Evolutionary conservation across 169 alveolate genomes (phyloP), one percentile per base, ranked within the genome.

Genomic region (Plasmodium inui): DNA sequence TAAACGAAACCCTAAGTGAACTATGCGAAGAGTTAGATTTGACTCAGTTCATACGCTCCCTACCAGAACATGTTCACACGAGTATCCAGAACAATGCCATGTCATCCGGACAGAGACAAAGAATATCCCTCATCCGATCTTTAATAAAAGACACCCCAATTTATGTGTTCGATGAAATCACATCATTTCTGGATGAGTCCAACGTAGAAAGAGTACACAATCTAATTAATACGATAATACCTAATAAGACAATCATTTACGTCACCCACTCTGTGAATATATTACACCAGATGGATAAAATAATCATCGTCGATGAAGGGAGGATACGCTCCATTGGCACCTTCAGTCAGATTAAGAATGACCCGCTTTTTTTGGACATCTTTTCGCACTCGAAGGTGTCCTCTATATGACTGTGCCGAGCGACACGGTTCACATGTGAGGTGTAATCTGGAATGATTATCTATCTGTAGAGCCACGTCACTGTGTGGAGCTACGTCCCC

Each of bases 71-170:
- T 12, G 3, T 88, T 12, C 74, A 78, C 32, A 57, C 94, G 37
- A 76, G 30, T 57, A 28, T 88, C 70, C 86, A 76, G 12, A 57
- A 88, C 46, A 79, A 50, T 61, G 3, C 44, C n/a, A 88, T 88
- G 89, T 88, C 94, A 12, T 88, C 94, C 0, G 94, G 94, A 8
- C 94, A 88, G 70, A 88, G 82, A 79, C 94, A 88, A 34, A 88
- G 94, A 88, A 55, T 88, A 78, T 88, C 94, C 2, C 53, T 88
- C 30, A 88, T 88, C n/a, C 86, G 94, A 2, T 88, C 94, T 8
- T 71, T 88, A 17, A 88, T 88, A 74, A 88, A 88, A 61, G 82
- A 88, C 46, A 78, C 89, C 3, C 88, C 89, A 14, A 88, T 88
- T 34, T 88, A 88, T 34, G 46, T 88, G 1, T 88, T 88, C 32